These are phyloP conservation scores for Ammopiptanthus mongolicus DNA, from an alignment of 306 rosid genomes.

Conservation along the genomic window DNA sequence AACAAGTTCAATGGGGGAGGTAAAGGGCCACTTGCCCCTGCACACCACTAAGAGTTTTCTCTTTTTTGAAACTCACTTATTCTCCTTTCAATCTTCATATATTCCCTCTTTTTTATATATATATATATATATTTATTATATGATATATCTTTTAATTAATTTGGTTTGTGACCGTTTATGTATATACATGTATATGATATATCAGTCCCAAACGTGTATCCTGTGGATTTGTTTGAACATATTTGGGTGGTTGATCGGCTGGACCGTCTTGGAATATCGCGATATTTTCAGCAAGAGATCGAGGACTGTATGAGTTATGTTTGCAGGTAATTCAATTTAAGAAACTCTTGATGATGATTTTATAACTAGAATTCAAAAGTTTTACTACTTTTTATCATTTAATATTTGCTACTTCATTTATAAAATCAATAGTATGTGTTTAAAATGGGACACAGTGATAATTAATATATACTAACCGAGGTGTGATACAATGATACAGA, in stretches of 20 bases:
- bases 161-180: background rate
- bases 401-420: too few relatives aligned
- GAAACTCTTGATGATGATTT: background rate
- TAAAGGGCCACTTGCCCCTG: background rate
- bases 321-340: slow-evolving; percentile 37
- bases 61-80: background rate
- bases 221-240: slow-evolving; percentile 84
- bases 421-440: too few relatives aligned
- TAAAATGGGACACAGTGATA: too few relatives aligned
- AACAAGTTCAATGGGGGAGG: slow-evolving; percentile 87
- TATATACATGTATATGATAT: background rate
- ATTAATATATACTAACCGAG: background rate
- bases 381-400: too few relatives aligned
- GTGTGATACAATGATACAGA: background rate
- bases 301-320: slow-evolving; percentile 59
- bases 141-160: background rate
- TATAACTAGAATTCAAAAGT: too few relatives aligned
- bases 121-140: background rate
- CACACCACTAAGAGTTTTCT: background rate
- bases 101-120: background rate
- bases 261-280: slow-evolving; percentile 77
- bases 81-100: background rate
- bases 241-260: slow-evolving; percentile 78
- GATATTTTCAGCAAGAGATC: slow-evolving; percentile 55
- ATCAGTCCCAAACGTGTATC: slow-evolving; percentile 80